A percentile compares a stretch with the other conserved stretches of the same genome.
Conservation (phyloP, 495 filamentous ascomycete genomes). For the Daldinia decipiens region DNA sequence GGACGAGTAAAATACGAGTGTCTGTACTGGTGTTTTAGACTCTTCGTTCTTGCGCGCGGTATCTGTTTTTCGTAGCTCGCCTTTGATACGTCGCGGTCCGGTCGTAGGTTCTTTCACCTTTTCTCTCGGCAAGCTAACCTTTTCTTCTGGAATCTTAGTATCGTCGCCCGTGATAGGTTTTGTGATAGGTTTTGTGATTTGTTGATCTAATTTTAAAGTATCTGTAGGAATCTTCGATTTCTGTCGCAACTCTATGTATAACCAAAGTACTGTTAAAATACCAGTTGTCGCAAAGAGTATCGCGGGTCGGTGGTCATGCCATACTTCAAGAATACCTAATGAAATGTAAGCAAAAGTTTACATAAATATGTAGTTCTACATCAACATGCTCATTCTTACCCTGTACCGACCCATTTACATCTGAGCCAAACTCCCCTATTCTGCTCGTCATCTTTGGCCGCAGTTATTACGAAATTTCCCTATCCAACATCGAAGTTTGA, state of each 20-base stretch:
- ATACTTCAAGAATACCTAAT: slow-evolving; percentile 62
- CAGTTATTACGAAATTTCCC: slow-evolving; percentile 14
- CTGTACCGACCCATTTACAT: slow-evolving; percentile 8
- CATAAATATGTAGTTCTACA: neutral
- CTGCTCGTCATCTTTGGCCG: slow-evolving; percentile 27
- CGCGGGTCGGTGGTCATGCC: slow-evolving; percentile 64
- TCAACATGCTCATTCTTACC: slow-evolving; percentile 4
- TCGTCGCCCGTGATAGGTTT: slow-evolving; percentile 25
- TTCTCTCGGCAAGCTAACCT: slow-evolving; percentile 25
- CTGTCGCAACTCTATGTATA: slow-evolving; percentile 49
- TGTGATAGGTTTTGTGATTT: slow-evolving; percentile 29
- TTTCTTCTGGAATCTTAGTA: slow-evolving; percentile 33
- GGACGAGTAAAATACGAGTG: slow-evolving; percentile 87
- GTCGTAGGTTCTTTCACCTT: slow-evolving; percentile 35
- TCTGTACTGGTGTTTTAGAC: slow-evolving; percentile 65
- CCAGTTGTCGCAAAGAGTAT: slow-evolving; percentile 59
- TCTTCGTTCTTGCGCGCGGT: slow-evolving; percentile 24
- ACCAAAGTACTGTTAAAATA: slow-evolving; percentile 51
- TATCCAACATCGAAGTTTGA: neutral
- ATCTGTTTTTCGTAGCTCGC: slow-evolving; percentile 52
- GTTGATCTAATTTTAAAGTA: slow-evolving; percentile 42
- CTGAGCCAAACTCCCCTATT: slow-evolving; percentile 15
- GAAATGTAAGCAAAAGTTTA: slow-evolving; percentile 20
- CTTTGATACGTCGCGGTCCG: slow-evolving; percentile 62
- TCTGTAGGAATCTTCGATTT: neutral